These are phyloP conservation scores for Podila epicladia DNA, from an alignment of 192 early-diverging fungal species.

Conservation along the genomic window DNA sequence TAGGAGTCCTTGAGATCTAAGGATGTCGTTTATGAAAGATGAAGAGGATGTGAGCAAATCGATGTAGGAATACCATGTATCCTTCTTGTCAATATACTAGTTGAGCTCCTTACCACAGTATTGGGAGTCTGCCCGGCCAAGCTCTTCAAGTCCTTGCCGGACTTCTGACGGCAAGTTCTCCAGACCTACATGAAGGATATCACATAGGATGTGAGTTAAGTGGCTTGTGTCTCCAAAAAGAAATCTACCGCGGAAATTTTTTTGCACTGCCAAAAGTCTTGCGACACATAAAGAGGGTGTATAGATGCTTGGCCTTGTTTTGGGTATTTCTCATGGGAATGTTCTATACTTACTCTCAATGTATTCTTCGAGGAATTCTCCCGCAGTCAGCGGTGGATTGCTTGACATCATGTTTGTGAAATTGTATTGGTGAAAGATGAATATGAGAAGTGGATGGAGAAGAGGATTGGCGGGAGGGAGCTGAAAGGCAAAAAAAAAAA, in stretches of 20 bases:
- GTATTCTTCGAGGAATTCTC: slow-evolving; percentile 64
- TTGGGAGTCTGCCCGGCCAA: slow-evolving; percentile 59
- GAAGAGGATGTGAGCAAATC: background rate
- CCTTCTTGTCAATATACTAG: background rate
- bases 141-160: slow-evolving; percentile 61
- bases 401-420: slow-evolving; percentile 18
- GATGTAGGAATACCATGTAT: too few relatives aligned
- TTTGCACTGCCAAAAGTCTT: background rate
- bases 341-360: slow-evolving; percentile 56
- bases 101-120: slow-evolving; percentile 58
- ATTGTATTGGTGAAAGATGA: background rate
- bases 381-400: slow-evolving; percentile 47
- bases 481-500: background rate
- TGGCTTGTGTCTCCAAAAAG: background rate
- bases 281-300: too few relatives aligned
- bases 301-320: too few relatives aligned
- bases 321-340: too few relatives aligned
- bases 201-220: too few relatives aligned
- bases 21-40: background rate
- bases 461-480: background rate
- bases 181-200: slow-evolving; percentile 39
- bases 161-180: slow-evolving; percentile 64
- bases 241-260: background rate
- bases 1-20: slow-evolving; percentile 54
- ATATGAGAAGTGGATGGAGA: background rate